Conservation (phyloP, 352 stramenopile genomes). For the Pythium monospermum region DNA sequence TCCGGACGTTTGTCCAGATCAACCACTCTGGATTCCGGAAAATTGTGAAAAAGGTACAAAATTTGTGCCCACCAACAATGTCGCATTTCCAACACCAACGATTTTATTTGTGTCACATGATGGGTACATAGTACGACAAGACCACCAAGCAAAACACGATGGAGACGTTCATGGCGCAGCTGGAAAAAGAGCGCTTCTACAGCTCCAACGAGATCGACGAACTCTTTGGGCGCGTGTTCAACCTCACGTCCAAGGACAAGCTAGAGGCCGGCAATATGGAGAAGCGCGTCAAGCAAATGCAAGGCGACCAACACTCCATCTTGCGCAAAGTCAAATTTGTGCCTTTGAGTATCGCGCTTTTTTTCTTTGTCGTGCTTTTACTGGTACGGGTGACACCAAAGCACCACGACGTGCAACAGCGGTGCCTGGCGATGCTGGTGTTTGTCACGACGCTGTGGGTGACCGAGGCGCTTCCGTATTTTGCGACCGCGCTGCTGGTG, state of each 20-base stretch:
- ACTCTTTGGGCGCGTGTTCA: conserved; percentile 74
- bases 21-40: conserved; percentile 92
- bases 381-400: conserved; percentile 71
- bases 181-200: conserved; percentile 79
- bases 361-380: conserved; percentile 70
- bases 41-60: conserved; percentile 93
- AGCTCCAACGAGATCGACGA: conserved; percentile 69
- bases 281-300: conserved; percentile 70
- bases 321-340: conserved; percentile 84
- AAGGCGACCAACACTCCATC: conserved; percentile 78
- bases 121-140: conserved; percentile 86
- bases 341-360: conserved; percentile 62
- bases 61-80: too few species aligned
- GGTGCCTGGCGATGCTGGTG: conserved; percentile 86
- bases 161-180: conserved; percentile 74
- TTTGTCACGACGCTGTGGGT: conserved; percentile 90
- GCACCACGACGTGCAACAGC: conserved; percentile 74
- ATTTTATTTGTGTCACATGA: too few species aligned
- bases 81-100: too few species aligned
- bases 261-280: conserved; percentile 87
- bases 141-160: conserved; percentile 65
- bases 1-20: conserved; percentile 89
- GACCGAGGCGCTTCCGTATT: conserved; percentile 89
- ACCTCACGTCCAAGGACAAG: conserved; percentile 82
- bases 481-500: conserved; percentile 87